Percentiles rank a stretch among this genome's conserved stretches.
These are phyloP conservation scores for Hypoxylon sp. DNA, from an alignment of 2,329 filamentous ascomycete genomes.

Conservation along the genomic window DNA sequence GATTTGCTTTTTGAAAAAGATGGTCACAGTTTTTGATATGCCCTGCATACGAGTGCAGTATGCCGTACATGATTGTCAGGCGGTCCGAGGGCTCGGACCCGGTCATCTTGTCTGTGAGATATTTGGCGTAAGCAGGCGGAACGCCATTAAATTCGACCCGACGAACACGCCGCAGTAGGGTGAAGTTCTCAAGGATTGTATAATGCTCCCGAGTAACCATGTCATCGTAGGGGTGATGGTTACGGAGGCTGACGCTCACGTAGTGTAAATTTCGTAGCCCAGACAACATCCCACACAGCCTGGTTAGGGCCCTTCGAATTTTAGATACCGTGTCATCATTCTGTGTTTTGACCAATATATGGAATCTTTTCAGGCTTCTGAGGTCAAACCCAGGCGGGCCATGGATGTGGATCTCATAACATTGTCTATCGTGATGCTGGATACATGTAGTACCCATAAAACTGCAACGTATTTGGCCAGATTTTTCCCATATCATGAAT, in stretches of 20 bases:
- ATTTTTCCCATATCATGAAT: neutral
- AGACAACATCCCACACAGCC: neutral
- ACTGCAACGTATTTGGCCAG: neutral
- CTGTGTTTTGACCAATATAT: neutral
- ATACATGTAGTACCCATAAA: too few species aligned
- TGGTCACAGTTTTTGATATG: neutral
- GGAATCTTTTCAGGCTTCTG: neutral
- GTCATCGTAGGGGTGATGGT: too few species aligned
- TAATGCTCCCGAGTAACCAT: neutral
- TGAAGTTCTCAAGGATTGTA: neutral
- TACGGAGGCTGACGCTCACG: neutral
- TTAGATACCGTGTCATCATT: neutral
- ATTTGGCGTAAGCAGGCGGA: neutral
- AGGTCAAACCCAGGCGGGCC: neutral
- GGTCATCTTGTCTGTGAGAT: constrained; percentile 5
- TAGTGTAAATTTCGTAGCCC: neutral
- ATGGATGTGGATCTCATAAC: too few species aligned
- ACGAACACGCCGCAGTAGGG: neutral
- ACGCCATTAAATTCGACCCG: neutral
- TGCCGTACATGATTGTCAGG: neutral
- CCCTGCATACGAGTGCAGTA: neutral
- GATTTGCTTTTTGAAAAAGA: neutral
- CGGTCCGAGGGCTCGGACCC: neutral
- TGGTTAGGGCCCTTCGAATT: neutral
- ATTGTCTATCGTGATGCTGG: too few species aligned